These are phyloP conservation scores for Ophiostoma himal-ulmi DNA, from an alignment of 2,329 filamentous ascomycete species.

Conservation along the genomic window DNA sequence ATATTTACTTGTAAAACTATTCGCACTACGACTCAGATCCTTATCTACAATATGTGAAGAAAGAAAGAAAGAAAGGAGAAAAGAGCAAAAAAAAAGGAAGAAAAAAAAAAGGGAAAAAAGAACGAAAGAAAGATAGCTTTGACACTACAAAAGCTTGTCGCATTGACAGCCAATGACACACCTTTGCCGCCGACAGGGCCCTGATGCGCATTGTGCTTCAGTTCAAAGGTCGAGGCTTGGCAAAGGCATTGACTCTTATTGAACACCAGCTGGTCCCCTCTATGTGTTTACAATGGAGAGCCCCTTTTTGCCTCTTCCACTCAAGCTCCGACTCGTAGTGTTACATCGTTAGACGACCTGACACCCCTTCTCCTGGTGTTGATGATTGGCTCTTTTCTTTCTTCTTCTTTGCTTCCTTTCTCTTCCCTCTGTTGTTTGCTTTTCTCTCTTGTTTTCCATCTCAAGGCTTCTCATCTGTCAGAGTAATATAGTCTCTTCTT, in stretches of 20 bases:
- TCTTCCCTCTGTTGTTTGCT: too few relatives aligned
- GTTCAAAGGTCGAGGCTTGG: not conserved
- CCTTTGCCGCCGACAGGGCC: constrained; percentile 16
- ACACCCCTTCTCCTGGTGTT: constrained; percentile 9
- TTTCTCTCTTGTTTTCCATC: not conserved
- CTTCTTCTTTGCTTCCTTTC: not conserved
- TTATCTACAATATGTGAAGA: not conserved
- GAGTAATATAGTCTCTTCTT: not conserved
- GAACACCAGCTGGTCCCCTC: constrained; percentile 12
- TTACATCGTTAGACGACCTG: not conserved
- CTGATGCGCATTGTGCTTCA: constrained; percentile 20
- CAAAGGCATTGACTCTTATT: not conserved
- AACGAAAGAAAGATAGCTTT: not conserved
- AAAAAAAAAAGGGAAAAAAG: not conserved
- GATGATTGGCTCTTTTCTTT: not conserved
- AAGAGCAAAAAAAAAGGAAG: not conserved
- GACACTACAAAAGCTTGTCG: not conserved
- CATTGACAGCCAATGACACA: constrained; percentile 6
- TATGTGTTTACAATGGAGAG: not conserved
- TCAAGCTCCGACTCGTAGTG: constrained; percentile 3
- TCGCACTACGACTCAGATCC: not conserved
- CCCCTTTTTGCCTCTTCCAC: constrained; percentile 13
- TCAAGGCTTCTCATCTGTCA: not conserved
- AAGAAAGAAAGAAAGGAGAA: too few relatives aligned
- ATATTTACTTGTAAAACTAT: not conserved